phyloP scores from a whole-genome alignment of 352 stramenopile genomes.

The Globisporangium cylindrosporum region DNA sequence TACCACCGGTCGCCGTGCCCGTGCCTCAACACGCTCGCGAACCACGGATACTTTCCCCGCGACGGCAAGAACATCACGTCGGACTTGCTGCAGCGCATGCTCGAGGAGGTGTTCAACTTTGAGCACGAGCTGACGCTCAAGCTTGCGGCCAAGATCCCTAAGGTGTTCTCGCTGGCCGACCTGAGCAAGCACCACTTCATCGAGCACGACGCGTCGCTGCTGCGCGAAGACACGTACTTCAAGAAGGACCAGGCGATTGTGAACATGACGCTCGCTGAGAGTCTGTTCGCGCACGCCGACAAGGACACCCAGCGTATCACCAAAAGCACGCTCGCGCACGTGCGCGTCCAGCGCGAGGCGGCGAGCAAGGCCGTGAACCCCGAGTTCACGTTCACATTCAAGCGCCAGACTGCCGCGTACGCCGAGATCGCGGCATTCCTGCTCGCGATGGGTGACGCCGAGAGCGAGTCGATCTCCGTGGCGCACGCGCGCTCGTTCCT shows the following conservation, averaged over 20 bases:
- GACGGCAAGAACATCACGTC: constrained; percentile 50
- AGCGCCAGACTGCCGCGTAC: constrained; percentile 36
- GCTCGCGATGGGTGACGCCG: constrained; percentile 41
- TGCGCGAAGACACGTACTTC: constrained; percentile 50
- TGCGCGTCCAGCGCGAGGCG: constrained; percentile 38
- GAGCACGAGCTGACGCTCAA: constrained; percentile 30
- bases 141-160: constrained; percentile 20
- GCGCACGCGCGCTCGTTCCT: constrained; percentile 42
- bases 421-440: constrained; percentile 45
- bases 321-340: constrained; percentile 19
- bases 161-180: constrained; percentile 45
- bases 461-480: constrained; percentile 31
- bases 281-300: constrained; percentile 25
- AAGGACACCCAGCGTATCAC: constrained; percentile 23
- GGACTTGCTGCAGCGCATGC: constrained; percentile 27
- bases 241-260: constrained; percentile 35
- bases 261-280: constrained; percentile 39
- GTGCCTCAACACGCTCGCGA: constrained; percentile 59
- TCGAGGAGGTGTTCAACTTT: constrained; percentile 50
- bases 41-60: constrained; percentile 19
- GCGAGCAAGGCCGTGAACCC: constrained; percentile 37
- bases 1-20: constrained; percentile 60
- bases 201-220: constrained; percentile 67
- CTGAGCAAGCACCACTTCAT: constrained; percentile 53
- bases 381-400: constrained; percentile 37